phyloP scores from a whole-genome alignment of 2,329 filamentous ascomycete species.

The Tetracladium maxilliforme region DNA sequence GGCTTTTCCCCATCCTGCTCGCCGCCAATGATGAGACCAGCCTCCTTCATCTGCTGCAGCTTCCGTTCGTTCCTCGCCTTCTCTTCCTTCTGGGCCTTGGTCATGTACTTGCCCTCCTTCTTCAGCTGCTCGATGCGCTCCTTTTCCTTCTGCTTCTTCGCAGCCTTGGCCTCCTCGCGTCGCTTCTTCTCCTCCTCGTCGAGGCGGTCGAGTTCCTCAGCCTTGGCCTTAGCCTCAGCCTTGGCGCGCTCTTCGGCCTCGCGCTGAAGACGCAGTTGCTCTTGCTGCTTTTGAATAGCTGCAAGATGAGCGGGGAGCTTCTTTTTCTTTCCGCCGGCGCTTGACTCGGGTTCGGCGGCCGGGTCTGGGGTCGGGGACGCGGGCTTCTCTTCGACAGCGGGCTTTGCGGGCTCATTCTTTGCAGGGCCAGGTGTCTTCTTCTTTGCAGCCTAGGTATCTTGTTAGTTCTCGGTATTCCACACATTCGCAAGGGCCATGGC shows the following conservation, averaged over 20 bases:
- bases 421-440: slow-evolving; percentile 52
- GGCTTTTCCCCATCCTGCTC: slow-evolving; percentile 36
- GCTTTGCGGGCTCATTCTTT: slow-evolving; percentile 40
- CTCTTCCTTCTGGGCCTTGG: slow-evolving; percentile 73
- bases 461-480: slow-evolving; percentile 3
- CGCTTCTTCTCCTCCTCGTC: slow-evolving; percentile 54
- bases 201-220: slow-evolving; percentile 50
- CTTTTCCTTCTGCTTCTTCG: slow-evolving; percentile 78
- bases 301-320: slow-evolving; percentile 68
- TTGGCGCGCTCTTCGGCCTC: slow-evolving; percentile 44
- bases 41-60: slow-evolving; percentile 72
- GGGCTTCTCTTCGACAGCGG: slow-evolving; percentile 31
- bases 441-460: slow-evolving; percentile 50
- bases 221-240: slow-evolving; percentile 48
- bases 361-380: slow-evolving; percentile 19
- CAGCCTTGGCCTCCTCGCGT: slow-evolving; percentile 57
- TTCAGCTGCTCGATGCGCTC: slow-evolving; percentile 77
- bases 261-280: slow-evolving; percentile 50
- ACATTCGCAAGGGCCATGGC: background rate
- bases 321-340: slow-evolving; percentile 64
- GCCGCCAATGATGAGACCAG: slow-evolving; percentile 58
- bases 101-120: slow-evolving; percentile 76
- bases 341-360: slow-evolving; percentile 21
- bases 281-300: slow-evolving; percentile 69
- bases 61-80: slow-evolving; percentile 68